Evolutionary conservation across 352 stramenopile genomes (phyloP), one percentile per base, ranked within the genome.

Genomic region (Phytopythium ostracodes): DNA sequence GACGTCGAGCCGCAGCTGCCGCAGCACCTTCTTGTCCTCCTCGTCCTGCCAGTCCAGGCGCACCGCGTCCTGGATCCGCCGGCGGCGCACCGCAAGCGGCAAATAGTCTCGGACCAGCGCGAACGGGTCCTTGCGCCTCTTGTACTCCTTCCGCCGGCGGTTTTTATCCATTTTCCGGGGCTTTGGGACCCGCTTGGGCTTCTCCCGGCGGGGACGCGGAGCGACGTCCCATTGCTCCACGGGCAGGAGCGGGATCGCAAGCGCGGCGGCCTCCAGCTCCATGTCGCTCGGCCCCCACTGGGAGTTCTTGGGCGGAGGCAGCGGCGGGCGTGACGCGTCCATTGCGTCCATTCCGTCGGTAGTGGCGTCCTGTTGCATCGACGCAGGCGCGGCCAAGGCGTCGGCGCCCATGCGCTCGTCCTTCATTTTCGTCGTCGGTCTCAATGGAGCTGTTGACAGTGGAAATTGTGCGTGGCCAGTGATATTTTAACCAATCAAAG

Each of bases 1-100:
- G 20, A 76, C 42, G 10, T 56, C 15, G 29, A 58, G 33, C 18
- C 17, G 50, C 22, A 65, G 18, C 36, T 54, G 20, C 1, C 60
- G 24, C 24, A 54, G 29, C n/a, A 64, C 36, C 31, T 51, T 18
- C 17, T 29, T 35, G 56, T 65, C 44, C 25, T 55, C 38, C 1
- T 31, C 40, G 9, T 6, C 12, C 14, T 51, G 17, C 55, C 55
- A 60, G 25, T 60, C 42, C 33, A 60, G 27, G 2, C 40, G 20
- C 7, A 60, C 20, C 4, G 40, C 27, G 20, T 50, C 24, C 24
- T 12, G 2, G 40, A 27, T 20, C 14, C 2, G 15, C 20, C 2
- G 38, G 2, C 40, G 36, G 2, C 12, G 25, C 38, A 14, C 18
- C 9, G 52, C 55, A 20, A 6, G 8, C 42, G 55, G 55, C 55